Evolutionary conservation across 2,329 filamentous ascomycete species (phyloP), one percentile per base, ranked within the genome.

Genomic region (Chaetomiaceae sp.): DNA sequence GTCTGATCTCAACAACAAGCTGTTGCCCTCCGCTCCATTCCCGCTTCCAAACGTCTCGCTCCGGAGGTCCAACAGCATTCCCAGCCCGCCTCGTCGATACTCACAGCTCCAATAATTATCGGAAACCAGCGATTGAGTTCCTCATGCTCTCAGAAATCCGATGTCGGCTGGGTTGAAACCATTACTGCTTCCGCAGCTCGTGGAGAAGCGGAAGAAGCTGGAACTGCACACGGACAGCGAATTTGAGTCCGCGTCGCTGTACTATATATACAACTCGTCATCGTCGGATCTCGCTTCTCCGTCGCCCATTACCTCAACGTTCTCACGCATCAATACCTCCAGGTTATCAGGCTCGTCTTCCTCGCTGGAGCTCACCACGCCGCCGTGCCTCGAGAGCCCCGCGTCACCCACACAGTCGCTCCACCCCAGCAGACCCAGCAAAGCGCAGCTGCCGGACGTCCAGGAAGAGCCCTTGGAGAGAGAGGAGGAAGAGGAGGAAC

Each of bases 381-480:
- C 58, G 3, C 42, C 52, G 0, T 68, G 68, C 56, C 62, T 62
- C 51, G 80, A 81, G 56, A 67, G 67, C 60, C 67, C 65, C 52
- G 83, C 73, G 45, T 83, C 74, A 49, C 83, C 74, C 48, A 75
- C 68, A 41, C 72, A 70, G 49, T 67, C 68, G 32, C 41, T 54
- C 14, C 61, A 57, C 26, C 27, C 49, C 32, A 48, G 29, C 51
- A 58, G 54, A 54, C 69, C 78, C 0, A 72, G 74, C 58, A 87
- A 87, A 66, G 75, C 79, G 50, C 76, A 75, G 42, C 72, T 96
- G 51, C 85, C 88, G 14, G 86, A 93, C 58, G 85, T 96, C 17
- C 79, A 89, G 59, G 90, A 96, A 64, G 89, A 95, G 59, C 82
- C 85, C 2, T 68, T 81, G 34, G 85, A 90, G 62, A 77, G 76